Base-by-base conservation (phyloP, 768 basidiomycete genomes). In the Trametes cingulata region DNA sequence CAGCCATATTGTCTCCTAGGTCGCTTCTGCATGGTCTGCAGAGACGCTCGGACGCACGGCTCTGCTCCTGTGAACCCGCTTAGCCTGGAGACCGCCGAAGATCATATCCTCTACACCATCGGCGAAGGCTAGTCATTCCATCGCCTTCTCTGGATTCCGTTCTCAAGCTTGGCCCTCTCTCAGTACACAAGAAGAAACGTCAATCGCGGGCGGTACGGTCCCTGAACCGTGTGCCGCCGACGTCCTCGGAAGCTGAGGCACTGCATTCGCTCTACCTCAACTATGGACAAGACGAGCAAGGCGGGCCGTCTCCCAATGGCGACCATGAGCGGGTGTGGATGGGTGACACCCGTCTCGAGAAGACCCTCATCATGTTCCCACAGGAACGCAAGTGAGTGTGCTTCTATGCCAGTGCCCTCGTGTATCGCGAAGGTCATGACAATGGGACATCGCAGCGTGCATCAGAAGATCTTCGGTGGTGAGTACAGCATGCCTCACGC, bases 11-110 rank as follows among this genome's bases (percentile, higher is more conserved):
- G 6, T 56, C 36, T 22, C 19, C 5, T 48, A 91, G 92, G 93
- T n/a, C 84, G 91, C n/a, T 94, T 94, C 75, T 87, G 87, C 0
- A 94, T 94, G 91, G 91, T 93, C 7, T 92, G 90, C 69, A 77
- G 91, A 57, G 86, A 93, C 67, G 82, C 87, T 0, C 70, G 71
- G 14, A 89, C 88, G 2, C 84, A 87, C 61, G 80, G 79, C 51
- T 85, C 91, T 0, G 76, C 80, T 37, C 73, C 80, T 9, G 85
- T 94, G 24, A 87, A 88, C 64, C 82, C 82, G 8, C 75, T 95
- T 14, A 72, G 79, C 7, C 76, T 87, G 25, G 73, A 78, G 17
- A 85, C 84, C 0, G 73, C 81, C 2, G 88, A 90, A 65, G 91
- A 93, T 71, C 72, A 79, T 27, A 75, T 77, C 1, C 75, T 93